These are phyloP conservation scores for Plasmodium vivax DNA, from an alignment of 169 alveolate species.

Conservation along the genomic window DNA sequence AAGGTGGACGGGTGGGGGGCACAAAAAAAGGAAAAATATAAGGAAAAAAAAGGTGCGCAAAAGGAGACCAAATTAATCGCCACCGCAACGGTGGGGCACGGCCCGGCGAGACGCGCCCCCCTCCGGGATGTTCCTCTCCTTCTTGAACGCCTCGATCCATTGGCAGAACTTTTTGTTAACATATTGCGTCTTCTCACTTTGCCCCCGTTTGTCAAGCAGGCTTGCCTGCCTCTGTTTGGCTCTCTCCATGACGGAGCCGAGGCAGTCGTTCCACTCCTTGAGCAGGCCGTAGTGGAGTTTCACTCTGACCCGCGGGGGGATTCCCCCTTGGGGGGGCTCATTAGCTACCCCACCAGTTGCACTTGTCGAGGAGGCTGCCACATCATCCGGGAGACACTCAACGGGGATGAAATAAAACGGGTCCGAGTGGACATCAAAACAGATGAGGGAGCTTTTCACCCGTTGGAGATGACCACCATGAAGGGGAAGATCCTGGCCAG, in stretches of 20 bases:
- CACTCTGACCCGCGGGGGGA: not conserved
- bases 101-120: not conserved
- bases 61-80: not conserved
- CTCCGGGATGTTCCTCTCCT: conserved; percentile 35
- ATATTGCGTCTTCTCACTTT: conserved; percentile 1
- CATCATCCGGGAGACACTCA: not conserved
- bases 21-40: no score
- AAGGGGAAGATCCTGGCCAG: not conserved
- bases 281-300: not conserved
- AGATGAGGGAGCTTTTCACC: not conserved
- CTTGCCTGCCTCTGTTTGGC: not conserved
- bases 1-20: not conserved
- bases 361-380: no score
- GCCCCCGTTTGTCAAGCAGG: not conserved
- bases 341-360: not conserved
- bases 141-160: conserved; percentile 44
- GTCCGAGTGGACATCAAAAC: not conserved
- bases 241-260: not conserved
- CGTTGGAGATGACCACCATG: not conserved
- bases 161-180: conserved; percentile 39
- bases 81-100: not conserved
- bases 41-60: no score
- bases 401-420: conserved; percentile 35
- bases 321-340: not conserved
- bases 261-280: conserved; percentile 44